A percentile compares a stretch with the other conserved stretches of the same genome.
These are phyloP conservation scores for Amanita pseudoporphyria DNA, from an alignment of 768 basidiomycete species.

Conservation along the genomic window DNA sequence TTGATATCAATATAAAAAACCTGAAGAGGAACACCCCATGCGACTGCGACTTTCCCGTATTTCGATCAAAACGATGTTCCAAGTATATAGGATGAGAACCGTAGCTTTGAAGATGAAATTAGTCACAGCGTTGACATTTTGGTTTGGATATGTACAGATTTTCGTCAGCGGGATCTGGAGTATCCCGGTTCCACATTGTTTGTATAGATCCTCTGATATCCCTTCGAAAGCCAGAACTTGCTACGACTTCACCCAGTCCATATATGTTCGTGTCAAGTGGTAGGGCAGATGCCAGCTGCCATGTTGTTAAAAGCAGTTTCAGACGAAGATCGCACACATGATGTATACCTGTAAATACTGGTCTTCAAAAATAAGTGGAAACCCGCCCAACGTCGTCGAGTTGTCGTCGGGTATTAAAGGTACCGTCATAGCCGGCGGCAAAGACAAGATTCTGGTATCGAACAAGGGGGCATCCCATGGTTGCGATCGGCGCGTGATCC, in stretches of 20 bases:
- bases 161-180: slow-evolving; percentile 52
- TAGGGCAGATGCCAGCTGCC: slow-evolving; percentile 52
- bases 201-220: slow-evolving; percentile 58
- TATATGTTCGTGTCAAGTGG: slow-evolving; percentile 65
- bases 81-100: slow-evolving; percentile 67
- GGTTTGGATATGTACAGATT: slow-evolving; percentile 39
- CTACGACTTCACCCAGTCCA: slow-evolving; percentile 66
- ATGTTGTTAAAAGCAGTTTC: not conserved
- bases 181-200: slow-evolving; percentile 59
- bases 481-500: slow-evolving; percentile 62
- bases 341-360: slow-evolving; percentile 59
- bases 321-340: not conserved
- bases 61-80: slow-evolving; percentile 57
- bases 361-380: slow-evolving; percentile 70
- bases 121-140: not conserved
- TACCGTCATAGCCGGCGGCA: slow-evolving; percentile 52
- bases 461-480: slow-evolving; percentile 50
- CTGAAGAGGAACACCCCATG: slow-evolving; percentile 74
- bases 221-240: slow-evolving; percentile 60
- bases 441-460: slow-evolving; percentile 55
- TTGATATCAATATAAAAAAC: slow-evolving; percentile 20
- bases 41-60: slow-evolving; percentile 40
- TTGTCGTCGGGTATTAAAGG: slow-evolving; percentile 42
- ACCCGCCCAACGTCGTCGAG: slow-evolving; percentile 49
- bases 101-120: slow-evolving; percentile 25